Percentiles rank a stretch among this genome's conserved stretches.
phyloP scores from a whole-genome alignment of 345 rosid species.

The Rubroshorea leprosula region DNA sequence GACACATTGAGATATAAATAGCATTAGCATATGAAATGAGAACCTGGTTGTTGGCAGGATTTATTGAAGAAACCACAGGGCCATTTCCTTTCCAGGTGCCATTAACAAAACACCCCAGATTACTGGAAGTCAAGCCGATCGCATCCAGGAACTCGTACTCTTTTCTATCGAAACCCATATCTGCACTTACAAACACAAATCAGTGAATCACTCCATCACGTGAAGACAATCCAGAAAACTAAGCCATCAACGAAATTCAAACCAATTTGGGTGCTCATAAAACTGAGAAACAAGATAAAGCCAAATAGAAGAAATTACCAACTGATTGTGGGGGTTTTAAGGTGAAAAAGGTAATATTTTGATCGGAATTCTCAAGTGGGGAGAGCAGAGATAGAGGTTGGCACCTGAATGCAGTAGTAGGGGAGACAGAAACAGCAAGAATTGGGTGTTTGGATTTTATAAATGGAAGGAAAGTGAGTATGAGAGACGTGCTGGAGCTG shows the following conservation, averaged over 20 bases:
- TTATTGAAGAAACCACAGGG: slow-evolving; percentile 50
- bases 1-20: not conserved
- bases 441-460: no score
- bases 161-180: slow-evolving; percentile 62
- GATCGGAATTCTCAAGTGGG: not conserved
- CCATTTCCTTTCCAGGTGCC: slow-evolving; percentile 83
- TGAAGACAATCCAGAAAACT: slow-evolving; percentile 4
- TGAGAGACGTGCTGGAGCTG: no score
- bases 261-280: not conserved
- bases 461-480: no score
- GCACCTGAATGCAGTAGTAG: not conserved
- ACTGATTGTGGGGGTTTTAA: not conserved
- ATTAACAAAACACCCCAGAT: slow-evolving; percentile 59
- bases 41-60: slow-evolving; percentile 91
- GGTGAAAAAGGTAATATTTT: not conserved
- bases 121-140: slow-evolving; percentile 63
- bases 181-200: slow-evolving; percentile 20
- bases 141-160: slow-evolving; percentile 70
- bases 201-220: not conserved
- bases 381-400: not conserved
- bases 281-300: no score
- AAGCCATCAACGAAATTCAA: not conserved
- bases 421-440: no score
- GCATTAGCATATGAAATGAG: not conserved
- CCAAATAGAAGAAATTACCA: not conserved